These are phyloP conservation scores for Hypoxylon cercidicola DNA, from an alignment of 495 filamentous ascomycete genomes.

Conservation along the genomic window DNA sequence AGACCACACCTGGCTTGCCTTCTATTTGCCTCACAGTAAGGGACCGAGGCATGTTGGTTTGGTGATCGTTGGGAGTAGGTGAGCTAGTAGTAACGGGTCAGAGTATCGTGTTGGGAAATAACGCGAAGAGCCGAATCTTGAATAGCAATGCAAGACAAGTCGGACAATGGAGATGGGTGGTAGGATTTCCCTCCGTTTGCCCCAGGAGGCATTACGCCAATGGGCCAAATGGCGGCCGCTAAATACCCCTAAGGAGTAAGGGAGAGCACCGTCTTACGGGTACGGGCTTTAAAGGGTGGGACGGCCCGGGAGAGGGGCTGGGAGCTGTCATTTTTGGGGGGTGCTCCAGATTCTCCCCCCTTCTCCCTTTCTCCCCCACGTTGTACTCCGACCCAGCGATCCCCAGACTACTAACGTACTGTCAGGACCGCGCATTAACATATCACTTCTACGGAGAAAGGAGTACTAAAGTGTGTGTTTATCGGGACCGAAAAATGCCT, in stretches of 20 bases:
- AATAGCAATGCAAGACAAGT: too few species aligned
- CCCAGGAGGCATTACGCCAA: not conserved
- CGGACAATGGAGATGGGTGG: not conserved
- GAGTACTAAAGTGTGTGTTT: too few species aligned
- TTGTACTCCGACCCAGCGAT: too few species aligned
- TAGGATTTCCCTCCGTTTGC: not conserved
- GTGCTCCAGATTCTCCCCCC: too few species aligned
- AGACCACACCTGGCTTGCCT: constrained; percentile 88
- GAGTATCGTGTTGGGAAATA: not conserved
- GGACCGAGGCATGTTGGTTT: constrained; percentile 52
- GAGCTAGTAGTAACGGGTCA: not conserved
- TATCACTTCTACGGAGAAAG: too few species aligned
- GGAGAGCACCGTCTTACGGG: too few species aligned
- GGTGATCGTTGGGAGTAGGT: not conserved
- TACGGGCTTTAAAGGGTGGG: not conserved
- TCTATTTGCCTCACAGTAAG: constrained; percentile 62
- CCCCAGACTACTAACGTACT: too few species aligned
- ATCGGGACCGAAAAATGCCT: too few species aligned
- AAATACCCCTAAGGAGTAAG: not conserved
- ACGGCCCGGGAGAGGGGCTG: not conserved
- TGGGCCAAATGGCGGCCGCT: not conserved
- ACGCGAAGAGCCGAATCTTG: too few species aligned
- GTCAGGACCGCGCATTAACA: too few species aligned
- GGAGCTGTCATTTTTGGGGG: too few species aligned
- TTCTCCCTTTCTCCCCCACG: too few species aligned